Evolutionary conservation across 208 protist species (phyloP), one percentile per base, ranked within the genome.

Genomic region (Willaertia magna): DNA sequence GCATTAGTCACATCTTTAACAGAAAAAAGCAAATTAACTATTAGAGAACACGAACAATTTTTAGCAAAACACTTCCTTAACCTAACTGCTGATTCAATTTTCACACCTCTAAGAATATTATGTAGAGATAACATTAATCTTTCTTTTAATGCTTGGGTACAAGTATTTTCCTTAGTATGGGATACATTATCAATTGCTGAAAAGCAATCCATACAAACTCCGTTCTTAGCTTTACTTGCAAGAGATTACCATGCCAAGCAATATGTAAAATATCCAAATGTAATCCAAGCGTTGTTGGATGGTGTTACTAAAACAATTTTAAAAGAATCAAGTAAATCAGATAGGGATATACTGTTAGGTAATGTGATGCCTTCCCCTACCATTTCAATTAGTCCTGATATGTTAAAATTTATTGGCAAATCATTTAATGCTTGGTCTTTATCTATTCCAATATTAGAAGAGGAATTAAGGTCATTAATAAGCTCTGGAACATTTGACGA

Each of bases 371-470:
- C n/a, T n/a, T n/a, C n/a, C n/a, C 44, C 74, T 7, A n/a, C 3
- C 4, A 42, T 87, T 52, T 30, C 22, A 42, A 84, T 87, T 43
- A 26, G 14, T 43, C 85, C 85, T 39, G 85, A 87, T 22, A 59
- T 84, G 0, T 26, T 87, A 7, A 87, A 87, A 59, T 87, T 87
- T 55, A 20, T 87, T 12, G 85, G 85, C 7, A 87, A 87, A 42
- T 74, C 74, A 18, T 87, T 87, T 59, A 87, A 87, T 40, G 85
- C 75, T 82, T 87, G 85, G 85, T 26, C 85, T 59, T 6, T 87
- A 42, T 22, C 46, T 39, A 84, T 87, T 59, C 85, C 85, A 39
- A 42, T 79, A n/a, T 30, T 87, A 16, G 85, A 87, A 59, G 14
- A 52, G 26, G n/a, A 75, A 75, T 61, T 85, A 22, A 1, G 46